Conservation (phyloP, 768 basidiomycete genomes). For the Boletellus ananas region DNA sequence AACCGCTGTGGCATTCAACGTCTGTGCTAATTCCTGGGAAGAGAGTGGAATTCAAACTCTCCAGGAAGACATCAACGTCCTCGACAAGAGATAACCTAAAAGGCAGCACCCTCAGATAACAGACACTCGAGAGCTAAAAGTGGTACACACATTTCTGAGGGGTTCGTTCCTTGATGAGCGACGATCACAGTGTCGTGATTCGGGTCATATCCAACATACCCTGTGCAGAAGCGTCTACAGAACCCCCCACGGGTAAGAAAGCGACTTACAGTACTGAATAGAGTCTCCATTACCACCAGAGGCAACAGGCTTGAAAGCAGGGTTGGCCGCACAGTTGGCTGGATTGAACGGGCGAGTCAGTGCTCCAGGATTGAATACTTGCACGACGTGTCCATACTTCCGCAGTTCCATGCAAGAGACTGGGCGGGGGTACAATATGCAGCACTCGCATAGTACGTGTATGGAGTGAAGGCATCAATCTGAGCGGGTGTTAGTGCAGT, state of each 20-base stretch:
- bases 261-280: constrained; percentile 40
- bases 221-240: constrained; percentile 22
- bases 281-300: constrained; percentile 44
- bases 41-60: constrained; percentile 34
- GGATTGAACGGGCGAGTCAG: background rate
- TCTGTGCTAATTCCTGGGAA: constrained; percentile 47
- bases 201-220: constrained; percentile 54
- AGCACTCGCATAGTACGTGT: constrained; percentile 48
- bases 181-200: constrained; percentile 34
- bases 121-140: background rate
- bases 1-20: constrained; percentile 47
- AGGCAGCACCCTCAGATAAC: background rate
- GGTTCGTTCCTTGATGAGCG: constrained; percentile 36
- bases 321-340: constrained; percentile 47
- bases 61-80: constrained; percentile 39
- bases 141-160: constrained; percentile 23
- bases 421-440: constrained; percentile 44
- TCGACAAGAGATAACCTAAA: constrained; percentile 37
- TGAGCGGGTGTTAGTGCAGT: constrained; percentile 38
- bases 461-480: constrained; percentile 45
- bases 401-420: constrained; percentile 52
- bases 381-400: constrained; percentile 33
- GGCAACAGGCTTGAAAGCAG: constrained; percentile 43
- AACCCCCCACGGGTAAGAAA: background rate
- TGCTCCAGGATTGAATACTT: background rate